These are phyloP conservation scores for Abrus pulchellus DNA, from an alignment of 306 rosid genomes.

Conservation along the genomic window DNA sequence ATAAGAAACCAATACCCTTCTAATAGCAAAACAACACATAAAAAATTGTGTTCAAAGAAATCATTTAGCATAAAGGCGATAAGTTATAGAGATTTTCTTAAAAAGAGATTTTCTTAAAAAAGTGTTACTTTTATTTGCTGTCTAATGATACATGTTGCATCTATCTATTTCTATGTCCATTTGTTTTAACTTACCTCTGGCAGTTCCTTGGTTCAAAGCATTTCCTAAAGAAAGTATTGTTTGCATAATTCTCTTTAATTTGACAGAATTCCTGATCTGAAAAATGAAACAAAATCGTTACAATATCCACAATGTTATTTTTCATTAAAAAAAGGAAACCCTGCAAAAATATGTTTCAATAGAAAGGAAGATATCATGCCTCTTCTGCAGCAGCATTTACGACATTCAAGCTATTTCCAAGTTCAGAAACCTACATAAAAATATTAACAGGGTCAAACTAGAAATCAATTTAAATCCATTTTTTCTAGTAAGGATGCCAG, in stretches of 20 bases:
- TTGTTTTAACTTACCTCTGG: slow-evolving; percentile 76
- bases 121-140: slow-evolving; percentile 11
- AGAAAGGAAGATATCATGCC: slow-evolving; percentile 61
- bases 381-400: slow-evolving; percentile 84
- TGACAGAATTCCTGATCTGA: slow-evolving; percentile 84
- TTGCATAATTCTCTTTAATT: slow-evolving; percentile 95
- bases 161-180: slow-evolving; percentile 32
- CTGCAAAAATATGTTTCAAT: slow-evolving; percentile 40
- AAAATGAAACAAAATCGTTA: slow-evolving; percentile 45
- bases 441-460: slow-evolving; percentile 41
- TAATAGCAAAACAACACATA: no score
- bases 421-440: slow-evolving; percentile 83
- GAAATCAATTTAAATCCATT: slow-evolving; percentile 33
- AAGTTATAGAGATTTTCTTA: slow-evolving; percentile 29
- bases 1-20: no score
- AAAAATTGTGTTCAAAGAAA: no score
- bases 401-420: slow-evolving; percentile 70
- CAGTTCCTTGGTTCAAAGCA: slow-evolving; percentile 97
- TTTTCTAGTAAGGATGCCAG: slow-evolving; percentile 25
- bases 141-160: slow-evolving; percentile 31
- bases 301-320: slow-evolving; percentile 42
- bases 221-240: slow-evolving; percentile 95
- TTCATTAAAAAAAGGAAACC: slow-evolving; percentile 24
- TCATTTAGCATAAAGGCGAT: neutral
- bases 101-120: slow-evolving; percentile 26